Percentiles rank a stretch among this genome's conserved stretches.
phyloP scores from a whole-genome alignment of 225 moss, liverwort and hornwort species.

The Polytrichum commune region DNA sequence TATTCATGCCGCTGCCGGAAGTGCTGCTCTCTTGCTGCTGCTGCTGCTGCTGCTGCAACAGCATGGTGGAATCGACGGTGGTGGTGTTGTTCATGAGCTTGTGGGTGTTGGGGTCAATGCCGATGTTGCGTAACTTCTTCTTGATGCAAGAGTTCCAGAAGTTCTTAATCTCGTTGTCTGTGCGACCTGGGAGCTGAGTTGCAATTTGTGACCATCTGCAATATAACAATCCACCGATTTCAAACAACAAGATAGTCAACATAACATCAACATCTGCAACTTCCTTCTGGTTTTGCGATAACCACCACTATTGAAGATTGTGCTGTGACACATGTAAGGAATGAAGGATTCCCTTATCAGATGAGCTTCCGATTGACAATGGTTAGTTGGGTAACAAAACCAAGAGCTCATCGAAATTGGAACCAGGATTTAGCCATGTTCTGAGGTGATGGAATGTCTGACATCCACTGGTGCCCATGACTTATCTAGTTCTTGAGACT shows the following conservation, averaged over 20 bases:
- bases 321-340: no score
- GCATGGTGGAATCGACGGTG: not conserved
- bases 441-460: no score
- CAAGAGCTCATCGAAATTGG: no score
- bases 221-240: not conserved
- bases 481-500: no score
- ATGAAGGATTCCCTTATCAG: no score
- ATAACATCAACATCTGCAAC: not conserved
- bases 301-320: no score
- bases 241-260: not conserved
- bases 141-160: slow-evolving; percentile 99
- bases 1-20: no score
- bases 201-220: slow-evolving; percentile 97
- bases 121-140: slow-evolving; percentile 81
- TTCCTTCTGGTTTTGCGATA: not conserved
- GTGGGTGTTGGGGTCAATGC: slow-evolving; percentile 85
- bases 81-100: slow-evolving; percentile 20
- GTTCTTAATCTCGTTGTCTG: slow-evolving; percentile 97
- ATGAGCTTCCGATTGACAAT: no score
- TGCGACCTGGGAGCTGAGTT: slow-evolving; percentile 79
- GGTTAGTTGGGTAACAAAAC: no score
- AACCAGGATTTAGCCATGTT: no score
- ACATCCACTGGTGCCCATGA: no score
- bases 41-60: slow-evolving; percentile 6
- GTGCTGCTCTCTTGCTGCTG: not conserved